Evolutionary conservation across 2,329 filamentous ascomycete genomes (phyloP).

Genomic region (Akanthomyces muscarius): DNA sequence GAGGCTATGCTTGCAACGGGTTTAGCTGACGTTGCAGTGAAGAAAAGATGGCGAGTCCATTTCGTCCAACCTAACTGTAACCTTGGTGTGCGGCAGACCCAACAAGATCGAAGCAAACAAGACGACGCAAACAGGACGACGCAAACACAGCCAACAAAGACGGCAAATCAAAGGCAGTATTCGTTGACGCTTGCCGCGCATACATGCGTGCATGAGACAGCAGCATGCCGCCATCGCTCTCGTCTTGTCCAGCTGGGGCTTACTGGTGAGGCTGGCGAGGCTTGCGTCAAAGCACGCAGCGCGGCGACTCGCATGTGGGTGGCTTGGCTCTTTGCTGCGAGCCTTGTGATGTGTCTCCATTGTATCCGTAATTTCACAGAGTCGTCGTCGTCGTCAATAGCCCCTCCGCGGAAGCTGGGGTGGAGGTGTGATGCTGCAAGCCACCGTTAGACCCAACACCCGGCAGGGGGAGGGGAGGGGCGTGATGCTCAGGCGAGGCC

Average conservation of each 20-base stretch:
- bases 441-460: neutral
- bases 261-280: constrained; percentile 11
- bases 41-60: neutral
- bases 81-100: neutral
- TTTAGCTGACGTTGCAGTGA: constrained; percentile 6
- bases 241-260: constrained; percentile 6
- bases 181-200: constrained; percentile 7
- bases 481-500: constrained; percentile 5
- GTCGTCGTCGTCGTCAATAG: neutral
- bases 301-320: neutral
- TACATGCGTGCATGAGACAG: neutral
- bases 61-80: neutral
- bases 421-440: constrained; percentile 1
- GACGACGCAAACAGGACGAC: neutral
- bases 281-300: neutral
- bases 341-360: neutral
- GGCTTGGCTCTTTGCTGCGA: neutral
- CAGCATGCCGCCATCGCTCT: neutral
- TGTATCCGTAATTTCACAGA: neutral
- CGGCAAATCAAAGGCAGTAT: neutral
- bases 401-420: neutral
- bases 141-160: neutral
- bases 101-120: neutral
- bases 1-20: neutral
- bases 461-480: neutral